Evolutionary conservation across 495 filamentous ascomycete species (phyloP).

Genomic region (Trichocladium antarcticum): DNA sequence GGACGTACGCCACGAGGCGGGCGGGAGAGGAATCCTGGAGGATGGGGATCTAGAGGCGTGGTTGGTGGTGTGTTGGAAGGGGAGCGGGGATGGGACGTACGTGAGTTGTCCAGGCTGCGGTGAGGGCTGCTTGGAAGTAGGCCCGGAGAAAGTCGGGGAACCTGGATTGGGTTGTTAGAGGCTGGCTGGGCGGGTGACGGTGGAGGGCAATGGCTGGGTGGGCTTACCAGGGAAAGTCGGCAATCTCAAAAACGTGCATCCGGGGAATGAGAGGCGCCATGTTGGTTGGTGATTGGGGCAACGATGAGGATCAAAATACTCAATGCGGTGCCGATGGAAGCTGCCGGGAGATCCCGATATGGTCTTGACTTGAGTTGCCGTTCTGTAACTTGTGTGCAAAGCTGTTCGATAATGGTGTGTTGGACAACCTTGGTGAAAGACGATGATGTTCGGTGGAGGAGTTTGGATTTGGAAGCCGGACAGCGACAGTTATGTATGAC

Average conservation of each 20-base stretch:
- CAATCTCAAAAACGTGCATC: conserved; percentile 47
- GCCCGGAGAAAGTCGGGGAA: conserved; percentile 42
- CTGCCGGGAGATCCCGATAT: background rate
- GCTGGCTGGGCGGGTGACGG: background rate
- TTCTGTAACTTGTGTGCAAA: too few relatives aligned
- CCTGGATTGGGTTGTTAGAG: conserved; percentile 32
- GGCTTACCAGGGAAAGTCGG: conserved; percentile 42
- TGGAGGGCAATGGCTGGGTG: background rate
- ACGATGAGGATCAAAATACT: too few relatives aligned
- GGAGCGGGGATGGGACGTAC: conserved; percentile 4
- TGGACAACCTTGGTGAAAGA: background rate
- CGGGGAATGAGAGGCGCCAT: conserved; percentile 43
- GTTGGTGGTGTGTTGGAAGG: background rate
- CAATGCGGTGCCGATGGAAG: background rate
- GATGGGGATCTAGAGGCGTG: conserved; percentile 24
- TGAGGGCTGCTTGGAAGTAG: conserved; percentile 43
- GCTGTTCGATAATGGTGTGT: too few relatives aligned
- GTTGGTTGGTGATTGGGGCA: background rate
- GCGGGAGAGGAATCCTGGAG: conserved; percentile 39
- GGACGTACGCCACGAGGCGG: conserved; percentile 35
- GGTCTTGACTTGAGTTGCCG: background rate
- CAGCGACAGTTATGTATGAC: background rate
- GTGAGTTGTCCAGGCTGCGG: conserved; percentile 37
- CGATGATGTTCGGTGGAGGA: background rate
- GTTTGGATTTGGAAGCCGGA: too few relatives aligned